Percentiles rank a stretch among this genome's conserved stretches.
These are phyloP conservation scores for Barnettozyma vustinii DNA, from an alignment of 805 yeast species.

Conservation along the genomic window DNA sequence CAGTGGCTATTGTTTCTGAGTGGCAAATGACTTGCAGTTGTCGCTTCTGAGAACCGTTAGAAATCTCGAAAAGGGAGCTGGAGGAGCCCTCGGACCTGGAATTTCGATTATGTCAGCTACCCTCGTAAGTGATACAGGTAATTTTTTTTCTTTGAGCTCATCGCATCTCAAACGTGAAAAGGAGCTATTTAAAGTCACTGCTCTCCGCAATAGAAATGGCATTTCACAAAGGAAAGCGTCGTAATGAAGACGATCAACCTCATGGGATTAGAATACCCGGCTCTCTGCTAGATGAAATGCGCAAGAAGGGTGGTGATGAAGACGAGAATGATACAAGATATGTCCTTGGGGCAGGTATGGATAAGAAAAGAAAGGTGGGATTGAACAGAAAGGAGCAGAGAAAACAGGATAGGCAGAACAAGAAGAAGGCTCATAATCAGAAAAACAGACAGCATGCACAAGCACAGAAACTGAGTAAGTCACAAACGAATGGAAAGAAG, in stretches of 20 bases:
- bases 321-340: conserved; percentile 38
- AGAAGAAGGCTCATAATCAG: conserved; percentile 1
- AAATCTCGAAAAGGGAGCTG: background rate
- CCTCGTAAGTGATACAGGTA: too few relatives aligned
- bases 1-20: background rate
- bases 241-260: conserved; percentile 12
- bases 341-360: conserved; percentile 23
- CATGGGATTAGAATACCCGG: conserved; percentile 57
- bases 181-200: too few relatives aligned
- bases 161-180: conserved; percentile 2
- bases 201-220: conserved; percentile 1
- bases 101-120: background rate
- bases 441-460: conserved; percentile 3
- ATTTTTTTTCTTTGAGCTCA: background rate
- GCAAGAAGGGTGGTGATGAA: conserved; percentile 13
- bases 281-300: conserved; percentile 47
- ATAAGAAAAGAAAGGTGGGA: conserved; percentile 30
- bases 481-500: conserved; percentile 4
- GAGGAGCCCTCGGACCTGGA: background rate
- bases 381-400: conserved; percentile 38
- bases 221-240: conserved; percentile 9
- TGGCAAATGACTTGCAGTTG: background rate
- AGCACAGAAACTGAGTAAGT: background rate
- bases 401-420: conserved; percentile 31
- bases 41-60: background rate